Evolutionary conservation across 208 protist genomes (phyloP), one percentile per base, ranked within the genome.

Genomic region (Trypanosoma avium): DNA sequence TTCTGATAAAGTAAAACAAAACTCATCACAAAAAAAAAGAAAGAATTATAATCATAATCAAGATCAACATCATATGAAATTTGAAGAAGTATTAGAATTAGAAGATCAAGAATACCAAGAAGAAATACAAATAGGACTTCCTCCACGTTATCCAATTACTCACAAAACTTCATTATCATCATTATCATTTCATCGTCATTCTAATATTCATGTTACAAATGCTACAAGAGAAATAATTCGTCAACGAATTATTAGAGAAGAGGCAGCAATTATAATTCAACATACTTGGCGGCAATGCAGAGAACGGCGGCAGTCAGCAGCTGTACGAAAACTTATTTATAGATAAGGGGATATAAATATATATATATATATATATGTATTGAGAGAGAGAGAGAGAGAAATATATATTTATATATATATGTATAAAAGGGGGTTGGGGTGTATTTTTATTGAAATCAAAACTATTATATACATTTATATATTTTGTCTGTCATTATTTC

Each of bases 181-280:
- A 22, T 43, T 35, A n/a, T 47, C 40, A 19, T 55, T 45, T 17
- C 5, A 46, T 7, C 8, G 59, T 32, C 19, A 19, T 9, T n/a
- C 19, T 22, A 19, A 2, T 32, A 22, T 19, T 13, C 26, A 13
- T n/a, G 40, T 46, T 21, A 12, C 48, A 0, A 22, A 35, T 7
- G 33, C 56, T 15, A 70, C 56, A 36, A 47, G 13, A 19, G 55
- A 57, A 21, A 36, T 66, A 4, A 33, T 81, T 17, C 70, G 70
- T 13, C 53, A 75, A 29, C 43, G 57, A 4, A 77, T 81, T 40
- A 19, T 90, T 38, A 50, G 72, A 40, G 73, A 84, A 48, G 77
- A 84, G 73, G 67, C 84, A 2, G 84, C 84, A 1, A 42, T 40
- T 8, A 63, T 90, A 13, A 86, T 90, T 40, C 84, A 90, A 43